Base-by-base conservation (phyloP, 768 basidiomycete species). In the Suillus plorans region DNA sequence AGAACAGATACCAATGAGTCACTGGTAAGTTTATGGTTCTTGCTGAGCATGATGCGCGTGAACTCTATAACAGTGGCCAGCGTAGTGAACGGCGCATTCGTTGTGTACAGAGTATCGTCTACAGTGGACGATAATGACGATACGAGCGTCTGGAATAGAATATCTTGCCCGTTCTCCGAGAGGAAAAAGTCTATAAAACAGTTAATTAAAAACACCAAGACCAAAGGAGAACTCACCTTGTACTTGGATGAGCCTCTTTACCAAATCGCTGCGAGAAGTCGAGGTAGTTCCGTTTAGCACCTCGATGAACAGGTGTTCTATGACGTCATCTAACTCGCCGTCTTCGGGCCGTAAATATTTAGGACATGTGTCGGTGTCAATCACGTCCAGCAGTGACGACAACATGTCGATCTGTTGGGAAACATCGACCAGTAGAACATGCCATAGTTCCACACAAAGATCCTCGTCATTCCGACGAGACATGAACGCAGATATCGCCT, bases 251-350 rank as follows among this genome's bases (percentile, higher is more conserved):
- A 87, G 68, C 36, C 79, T 79, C 36, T 72, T 70, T 34, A 85
- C 67, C 4, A 84, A 62, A 2, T 69, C 67, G 14, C 80, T 62
- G 5, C 76, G 76, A 13, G 72, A 63, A 3, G 75, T 62, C 31
- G 72, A 71, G 0, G 57, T 45, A 8, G 71, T 64, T 0, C 72
- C 77, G 2, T 67, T 70, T 7, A 85, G 65, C 0, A 77, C 78
- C 16, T 79, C 72, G 4, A 76, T 76, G 13, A 88, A 72, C 44
- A 86, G 60, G 13, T 66, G 67, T 1, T 76, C 77, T 2, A 85
- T 74, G 1, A 85, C 64, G 3, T 53, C 71, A 63, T 88, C 86
- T 60, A 90, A 76, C 63, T 84, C 80, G 18, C 74, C 74, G 2
- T 63, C 76, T 44, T 70, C 69, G 9, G 87, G 84, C 63, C 70